Evolutionary conservation across 106 monocot genomes (phyloP), one percentile per base, ranked within the genome.

Genomic region (Acorus calamus): DNA sequence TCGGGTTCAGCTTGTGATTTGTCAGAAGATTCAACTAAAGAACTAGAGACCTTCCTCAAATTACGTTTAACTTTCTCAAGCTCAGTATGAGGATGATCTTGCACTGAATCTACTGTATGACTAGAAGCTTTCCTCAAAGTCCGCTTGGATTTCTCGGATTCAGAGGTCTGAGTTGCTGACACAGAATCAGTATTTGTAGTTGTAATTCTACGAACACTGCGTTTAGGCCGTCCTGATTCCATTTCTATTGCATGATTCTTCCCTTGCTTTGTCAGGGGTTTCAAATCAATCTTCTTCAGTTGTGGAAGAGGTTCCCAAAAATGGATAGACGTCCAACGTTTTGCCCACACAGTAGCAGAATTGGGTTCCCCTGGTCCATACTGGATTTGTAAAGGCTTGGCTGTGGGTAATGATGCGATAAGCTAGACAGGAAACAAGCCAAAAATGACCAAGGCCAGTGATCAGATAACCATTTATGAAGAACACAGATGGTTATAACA

Each of bases 1-100:
- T 82, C 75, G 67, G 44, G 46, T 68, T 79, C 84, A 72, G 53
- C 14, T 44, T 80, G 74, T 50, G 57, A 6, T 2, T 42, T 50
- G 53, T 75, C 79, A 64, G 76, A 78, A 7, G 68, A 49, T 61
- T 89, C 83, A 65, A 62, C 53, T 10, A 65, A 65, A 2, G 75
- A 63, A 78, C 70, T 84, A 52, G 94, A 68, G 44, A 91, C 75
- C 83, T 80, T 96, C 68, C 90, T 91, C 55, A 96, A 74, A 69
- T 74, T 96, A 54, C 80, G 81, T 49, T 96, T 96, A 11, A 96
- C 96, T 73, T 87, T 96, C 61, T 90, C 96, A 74, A 96, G 84
- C 72, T 96, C 96, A 73, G 74, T 78, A 65, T 84, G 79, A 28
- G 90, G 82, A 67, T 76, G 62, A 13, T 96, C 94, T 44, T 68